Evolutionary conservation across 108 stramenopile species (phyloP), one percentile per base, ranked within the genome.

Genomic region (Pseudonitzschia delicatissima): DNA sequence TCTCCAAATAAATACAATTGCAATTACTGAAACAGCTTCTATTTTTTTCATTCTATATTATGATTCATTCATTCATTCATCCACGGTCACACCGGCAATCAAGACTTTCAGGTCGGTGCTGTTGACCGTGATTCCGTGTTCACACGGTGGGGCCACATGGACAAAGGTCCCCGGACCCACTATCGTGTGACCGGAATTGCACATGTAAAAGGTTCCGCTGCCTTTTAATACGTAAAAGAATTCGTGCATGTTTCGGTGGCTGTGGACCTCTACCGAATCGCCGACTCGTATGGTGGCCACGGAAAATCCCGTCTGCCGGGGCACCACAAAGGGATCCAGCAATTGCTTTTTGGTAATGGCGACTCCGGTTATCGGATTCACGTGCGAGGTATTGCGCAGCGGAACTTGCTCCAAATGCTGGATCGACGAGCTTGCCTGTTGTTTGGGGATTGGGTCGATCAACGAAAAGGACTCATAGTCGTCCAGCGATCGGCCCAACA

Each of bases 211-310:
- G 18, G 45, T 48, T 2, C 65, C 81, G 20, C 36, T 63, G 13
- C 81, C 81, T 28, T 69, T 58, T 5, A 82, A 25, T 9, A 82
- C 75, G 44, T 70, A 82, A 77, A 82, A 82, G 50, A 82, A 70
- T 59, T 82, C 81, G 37, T 73, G 72, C 73, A 82, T 74, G 61
- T 40, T 75, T 17, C 60, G 48, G 57, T 82, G 81, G 42, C 50
- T 26, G 48, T 82, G 81, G 7, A 29, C 28, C 28, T 47, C 61
- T 39, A 78, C 71, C 12, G 34, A 50, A 35, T 81, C 72, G 2
- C 67, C 67, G 11, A 59, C 62, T 48, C 42, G 45, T 12, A 81
- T 70, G n/a, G 75, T 81, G 17, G 75, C 80, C 27, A 81, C 72
- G 13, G 67, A 65, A 39, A 63, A 52, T 18, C 80, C 80, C 6